Conservation (phyloP, 805 yeast species). For the Metschnikowia cubensis region DNA sequence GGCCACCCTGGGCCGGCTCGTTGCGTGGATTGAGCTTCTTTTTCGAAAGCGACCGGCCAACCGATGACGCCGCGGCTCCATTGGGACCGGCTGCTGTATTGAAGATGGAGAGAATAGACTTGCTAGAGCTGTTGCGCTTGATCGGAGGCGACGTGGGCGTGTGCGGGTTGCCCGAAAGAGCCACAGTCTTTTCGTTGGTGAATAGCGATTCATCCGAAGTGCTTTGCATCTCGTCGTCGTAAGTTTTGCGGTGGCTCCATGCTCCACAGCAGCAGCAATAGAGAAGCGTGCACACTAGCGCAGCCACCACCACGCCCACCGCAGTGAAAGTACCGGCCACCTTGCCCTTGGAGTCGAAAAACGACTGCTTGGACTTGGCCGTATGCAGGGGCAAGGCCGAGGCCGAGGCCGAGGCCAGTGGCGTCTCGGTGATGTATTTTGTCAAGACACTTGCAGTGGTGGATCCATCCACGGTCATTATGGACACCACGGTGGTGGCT, state of each 20-base stretch:
- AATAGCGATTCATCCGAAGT: constrained; percentile 30
- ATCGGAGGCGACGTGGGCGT: constrained; percentile 15
- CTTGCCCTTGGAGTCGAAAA: constrained; percentile 66
- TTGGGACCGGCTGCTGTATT: constrained; percentile 8
- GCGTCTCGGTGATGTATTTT: constrained; percentile 21
- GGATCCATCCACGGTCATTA: constrained; percentile 32
- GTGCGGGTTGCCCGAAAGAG: constrained; percentile 3
- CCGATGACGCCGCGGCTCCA: constrained; percentile 14
- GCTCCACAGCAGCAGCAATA: constrained; percentile 35
- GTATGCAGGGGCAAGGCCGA: constrained; percentile 7
- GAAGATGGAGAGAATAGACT: constrained; percentile 30
- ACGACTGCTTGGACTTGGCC: constrained; percentile 31
- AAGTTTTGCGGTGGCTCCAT: constrained; percentile 21
- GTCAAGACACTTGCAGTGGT: constrained; percentile 21
- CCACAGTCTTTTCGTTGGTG: constrained; percentile 18
- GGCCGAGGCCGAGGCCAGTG: constrained; percentile 5
- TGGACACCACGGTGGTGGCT: constrained; percentile 31
- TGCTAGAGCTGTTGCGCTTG: constrained; percentile 33
- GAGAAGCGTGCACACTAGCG: constrained; percentile 40
- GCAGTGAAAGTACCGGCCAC: constrained; percentile 84
- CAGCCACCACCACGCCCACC: constrained; percentile 61
- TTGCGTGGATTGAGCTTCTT: constrained; percentile 25
- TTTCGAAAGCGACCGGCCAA: constrained; percentile 28
- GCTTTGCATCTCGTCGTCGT: constrained; percentile 37
- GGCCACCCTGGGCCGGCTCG: constrained; percentile 14